Conservation (phyloP, 2,329 filamentous ascomycete species). For the Penicillium italicum region DNA sequence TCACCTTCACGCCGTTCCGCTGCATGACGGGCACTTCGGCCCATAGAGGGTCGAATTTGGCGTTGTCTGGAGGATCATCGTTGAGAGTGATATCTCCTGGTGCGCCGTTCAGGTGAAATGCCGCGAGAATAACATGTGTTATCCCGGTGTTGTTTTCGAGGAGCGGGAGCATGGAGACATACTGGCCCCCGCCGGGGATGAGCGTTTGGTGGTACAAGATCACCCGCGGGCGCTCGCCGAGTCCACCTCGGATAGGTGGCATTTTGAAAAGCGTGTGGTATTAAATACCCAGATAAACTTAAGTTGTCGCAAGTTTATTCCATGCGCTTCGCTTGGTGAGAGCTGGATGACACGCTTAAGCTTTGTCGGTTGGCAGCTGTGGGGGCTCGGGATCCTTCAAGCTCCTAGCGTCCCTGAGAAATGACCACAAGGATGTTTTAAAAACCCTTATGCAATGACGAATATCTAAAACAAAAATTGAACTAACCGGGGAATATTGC, state of each 20-base stretch:
- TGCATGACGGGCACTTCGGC: conserved; percentile 70
- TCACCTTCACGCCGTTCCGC: conserved; percentile 68
- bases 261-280: conserved; percentile 21
- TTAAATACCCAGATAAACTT: background rate
- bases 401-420: background rate
- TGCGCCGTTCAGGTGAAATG: conserved; percentile 73
- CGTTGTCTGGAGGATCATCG: conserved; percentile 66
- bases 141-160: conserved; percentile 57
- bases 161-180: conserved; percentile 61
- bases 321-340: background rate
- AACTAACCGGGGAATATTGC: conserved; percentile 1
- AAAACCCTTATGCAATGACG: background rate
- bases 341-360: background rate
- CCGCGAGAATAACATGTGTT: conserved; percentile 83
- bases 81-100: conserved; percentile 72
- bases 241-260: conserved; percentile 36
- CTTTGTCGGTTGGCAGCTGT: background rate
- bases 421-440: background rate
- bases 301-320: background rate
- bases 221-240: conserved; percentile 34
- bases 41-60: conserved; percentile 71
- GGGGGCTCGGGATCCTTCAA: background rate
- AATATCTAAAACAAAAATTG: background rate
- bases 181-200: conserved; percentile 51
- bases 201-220: conserved; percentile 63